Conservation (phyloP, 306 rosid species). For the Lablab purpureus region DNA sequence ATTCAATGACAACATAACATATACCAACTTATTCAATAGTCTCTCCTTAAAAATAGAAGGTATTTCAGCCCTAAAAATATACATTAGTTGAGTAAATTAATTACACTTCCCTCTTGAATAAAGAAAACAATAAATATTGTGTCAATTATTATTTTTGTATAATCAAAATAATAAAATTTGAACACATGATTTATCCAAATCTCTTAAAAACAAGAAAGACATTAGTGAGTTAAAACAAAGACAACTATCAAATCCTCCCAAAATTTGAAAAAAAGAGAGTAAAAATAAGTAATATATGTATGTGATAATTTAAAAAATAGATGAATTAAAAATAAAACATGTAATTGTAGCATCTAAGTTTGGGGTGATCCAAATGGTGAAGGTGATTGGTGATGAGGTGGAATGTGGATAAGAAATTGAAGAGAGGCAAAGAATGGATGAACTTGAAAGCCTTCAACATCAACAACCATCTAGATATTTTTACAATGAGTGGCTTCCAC, state of each 20-base stretch:
- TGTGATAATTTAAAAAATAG: too few relatives aligned
- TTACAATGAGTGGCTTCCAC: slow-evolving; percentile 35
- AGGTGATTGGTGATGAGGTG: neutral
- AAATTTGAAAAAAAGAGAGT: too few relatives aligned
- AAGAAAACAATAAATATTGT: neutral
- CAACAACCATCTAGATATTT: slow-evolving; percentile 43
- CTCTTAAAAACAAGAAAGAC: neutral
- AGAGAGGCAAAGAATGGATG: slow-evolving; percentile 35
- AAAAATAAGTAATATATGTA: too few relatives aligned
- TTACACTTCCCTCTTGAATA: neutral
- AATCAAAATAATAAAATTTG: neutral
- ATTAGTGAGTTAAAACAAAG: neutral
- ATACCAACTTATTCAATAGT: too few relatives aligned
- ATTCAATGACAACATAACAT: too few relatives aligned
- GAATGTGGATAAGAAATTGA: slow-evolving; percentile 48
- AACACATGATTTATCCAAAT: neutral
- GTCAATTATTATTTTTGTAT: neutral
- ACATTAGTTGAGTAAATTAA: neutral
- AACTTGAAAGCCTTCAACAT: slow-evolving; percentile 38
- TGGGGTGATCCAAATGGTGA: neutral
- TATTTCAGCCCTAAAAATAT: too few relatives aligned
- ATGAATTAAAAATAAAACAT: too few relatives aligned
- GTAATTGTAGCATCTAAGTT: too few relatives aligned
- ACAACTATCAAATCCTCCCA: too few relatives aligned
- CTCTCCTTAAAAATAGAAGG: too few relatives aligned